phyloP scores from a whole-genome alignment of 2,329 filamentous ascomycete species.

The Dryadomyces quercivorus region DNA sequence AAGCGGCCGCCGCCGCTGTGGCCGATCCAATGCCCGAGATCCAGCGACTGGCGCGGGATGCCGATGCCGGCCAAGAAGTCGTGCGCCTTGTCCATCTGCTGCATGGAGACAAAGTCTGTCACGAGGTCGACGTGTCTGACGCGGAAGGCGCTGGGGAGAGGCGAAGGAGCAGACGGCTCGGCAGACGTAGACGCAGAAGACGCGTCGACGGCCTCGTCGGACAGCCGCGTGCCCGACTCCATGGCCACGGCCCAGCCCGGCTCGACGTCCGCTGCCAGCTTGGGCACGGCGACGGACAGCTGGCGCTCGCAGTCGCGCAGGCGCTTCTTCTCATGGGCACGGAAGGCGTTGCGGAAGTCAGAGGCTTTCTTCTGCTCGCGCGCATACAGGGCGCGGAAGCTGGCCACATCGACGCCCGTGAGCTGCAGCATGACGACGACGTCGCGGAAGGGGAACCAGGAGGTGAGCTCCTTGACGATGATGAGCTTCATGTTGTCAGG shows the following conservation, averaged over 20 bases:
- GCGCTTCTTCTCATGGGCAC: background rate
- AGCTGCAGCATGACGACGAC: slow-evolving; percentile 4
- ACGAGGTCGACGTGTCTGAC: background rate
- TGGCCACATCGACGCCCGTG: background rate
- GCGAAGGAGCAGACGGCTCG: background rate
- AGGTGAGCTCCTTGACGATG: slow-evolving; percentile 9
- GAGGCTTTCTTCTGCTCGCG: slow-evolving; percentile 3
- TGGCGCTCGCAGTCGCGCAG: background rate
- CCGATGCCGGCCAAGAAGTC: slow-evolving; percentile 5
- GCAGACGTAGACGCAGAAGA: background rate
- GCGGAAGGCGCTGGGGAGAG: background rate
- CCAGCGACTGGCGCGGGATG: background rate
- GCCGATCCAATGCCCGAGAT: slow-evolving; percentile 8
- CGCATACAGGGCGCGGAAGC: slow-evolving; percentile 7
- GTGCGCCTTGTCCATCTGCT: slow-evolving; percentile 3
- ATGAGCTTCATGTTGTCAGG: slow-evolving; percentile 10
- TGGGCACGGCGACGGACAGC: background rate
- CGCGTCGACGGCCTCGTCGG: background rate
- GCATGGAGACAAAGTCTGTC: slow-evolving; percentile 5
- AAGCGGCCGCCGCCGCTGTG: slow-evolving; percentile 6
- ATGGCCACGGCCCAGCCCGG: background rate
- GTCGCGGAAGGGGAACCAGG: background rate
- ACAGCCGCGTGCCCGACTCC: background rate
- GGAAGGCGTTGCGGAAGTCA: background rate
- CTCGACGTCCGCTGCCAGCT: background rate